Evolutionary conservation across 805 yeast species (phyloP).

Genomic region (Cyberlindnera veronae): DNA sequence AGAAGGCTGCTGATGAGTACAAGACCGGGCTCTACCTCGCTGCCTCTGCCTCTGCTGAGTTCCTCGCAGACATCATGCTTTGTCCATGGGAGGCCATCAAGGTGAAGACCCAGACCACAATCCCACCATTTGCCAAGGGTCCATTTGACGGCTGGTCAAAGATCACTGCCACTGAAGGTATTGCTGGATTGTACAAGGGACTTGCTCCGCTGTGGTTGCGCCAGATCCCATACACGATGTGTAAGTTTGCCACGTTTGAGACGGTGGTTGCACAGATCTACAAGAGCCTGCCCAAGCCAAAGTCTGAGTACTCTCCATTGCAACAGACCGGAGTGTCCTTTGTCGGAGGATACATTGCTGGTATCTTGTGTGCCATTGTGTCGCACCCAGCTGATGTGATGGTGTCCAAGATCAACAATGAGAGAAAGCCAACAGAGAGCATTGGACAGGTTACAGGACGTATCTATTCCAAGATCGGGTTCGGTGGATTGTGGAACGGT

Average conservation of each 20-base stretch:
- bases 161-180: slow-evolving; percentile 64
- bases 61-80: slow-evolving; percentile 81
- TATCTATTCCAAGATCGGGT: slow-evolving; percentile 86
- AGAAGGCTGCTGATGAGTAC: slow-evolving; percentile 54
- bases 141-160: slow-evolving; percentile 65
- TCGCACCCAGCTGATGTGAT: slow-evolving; percentile 99
- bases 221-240: slow-evolving; percentile 99
- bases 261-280: slow-evolving; percentile 83
- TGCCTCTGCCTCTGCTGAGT: slow-evolving; percentile 93
- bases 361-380: slow-evolving; percentile 92
- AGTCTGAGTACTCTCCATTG: slow-evolving; percentile 61
- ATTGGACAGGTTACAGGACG: slow-evolving; percentile 63
- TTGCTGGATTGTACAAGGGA: slow-evolving; percentile 80
- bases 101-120: slow-evolving; percentile 88
- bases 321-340: slow-evolving; percentile 95
- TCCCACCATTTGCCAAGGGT: slow-evolving; percentile 75
- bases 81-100: slow-evolving; percentile 97
- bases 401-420: slow-evolving; percentile 89
- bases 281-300: slow-evolving; percentile 65
- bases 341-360: slow-evolving; percentile 95
- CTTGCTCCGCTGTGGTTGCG: slow-evolving; percentile 91
- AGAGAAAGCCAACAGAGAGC: slow-evolving; percentile 60
- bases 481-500: slow-evolving; percentile 92
- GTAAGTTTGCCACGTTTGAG: slow-evolving; percentile 93
- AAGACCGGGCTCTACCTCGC: slow-evolving; percentile 73